Conservation (phyloP, 1,284 basidiomycete genomes). For the Tilletia caries region DNA sequence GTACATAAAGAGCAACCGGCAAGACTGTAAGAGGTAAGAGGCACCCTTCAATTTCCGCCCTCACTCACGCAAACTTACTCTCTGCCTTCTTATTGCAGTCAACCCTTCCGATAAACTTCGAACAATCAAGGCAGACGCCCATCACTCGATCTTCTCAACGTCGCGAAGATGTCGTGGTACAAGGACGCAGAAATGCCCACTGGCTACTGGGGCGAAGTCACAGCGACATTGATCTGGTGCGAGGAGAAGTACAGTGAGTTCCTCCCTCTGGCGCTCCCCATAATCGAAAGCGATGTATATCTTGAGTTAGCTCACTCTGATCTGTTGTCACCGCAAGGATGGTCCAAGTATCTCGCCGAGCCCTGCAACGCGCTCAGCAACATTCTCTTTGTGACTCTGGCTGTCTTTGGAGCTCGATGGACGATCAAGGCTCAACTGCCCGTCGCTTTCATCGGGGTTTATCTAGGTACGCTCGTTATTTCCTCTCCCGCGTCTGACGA, state of each 20-base stretch:
- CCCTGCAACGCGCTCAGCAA: slow-evolving; percentile 55
- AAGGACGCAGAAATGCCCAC: slow-evolving; percentile 5
- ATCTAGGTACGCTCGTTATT: slow-evolving; percentile 19
- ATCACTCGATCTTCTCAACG: neutral
- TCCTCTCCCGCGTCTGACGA: no score
- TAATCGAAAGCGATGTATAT: neutral
- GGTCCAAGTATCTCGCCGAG: slow-evolving; percentile 45
- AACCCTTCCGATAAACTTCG: no score
- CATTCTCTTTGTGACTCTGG: slow-evolving; percentile 55
- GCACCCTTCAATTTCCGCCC: no score
- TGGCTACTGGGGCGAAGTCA: slow-evolving; percentile 48
- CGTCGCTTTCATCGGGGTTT: slow-evolving; percentile 32
- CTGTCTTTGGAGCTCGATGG: slow-evolving; percentile 52
- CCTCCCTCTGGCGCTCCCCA: neutral
- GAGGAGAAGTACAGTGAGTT: slow-evolving; percentile 41
- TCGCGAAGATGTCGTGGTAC: neutral
- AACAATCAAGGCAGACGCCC: no score
- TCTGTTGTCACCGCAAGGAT: slow-evolving; percentile 11
- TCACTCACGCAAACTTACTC: no score
- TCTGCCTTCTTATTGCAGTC: no score
- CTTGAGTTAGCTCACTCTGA: neutral
- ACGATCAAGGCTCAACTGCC: slow-evolving; percentile 28
- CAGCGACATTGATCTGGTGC: slow-evolving; percentile 47
- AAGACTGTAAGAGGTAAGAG: no score
- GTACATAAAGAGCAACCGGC: no score